phyloP scores from a whole-genome alignment of 1,284 basidiomycete species.

The Meira nashicola region DNA sequence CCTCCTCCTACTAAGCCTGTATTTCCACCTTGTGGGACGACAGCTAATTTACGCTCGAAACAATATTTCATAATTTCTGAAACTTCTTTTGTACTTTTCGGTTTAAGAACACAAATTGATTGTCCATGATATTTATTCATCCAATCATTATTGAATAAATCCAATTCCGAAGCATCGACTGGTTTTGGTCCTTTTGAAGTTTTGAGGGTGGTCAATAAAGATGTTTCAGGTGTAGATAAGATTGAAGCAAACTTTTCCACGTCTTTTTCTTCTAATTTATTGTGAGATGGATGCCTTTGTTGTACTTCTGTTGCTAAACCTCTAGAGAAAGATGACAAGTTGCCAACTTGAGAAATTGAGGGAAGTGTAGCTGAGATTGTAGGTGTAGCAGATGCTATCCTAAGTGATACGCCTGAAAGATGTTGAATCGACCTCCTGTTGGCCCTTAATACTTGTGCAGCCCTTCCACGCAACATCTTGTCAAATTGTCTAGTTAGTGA shows the following conservation, averaged over 20 bases:
- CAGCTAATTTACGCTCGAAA: conserved; percentile 54
- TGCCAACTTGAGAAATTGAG: too few species aligned
- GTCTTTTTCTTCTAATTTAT: conserved; percentile 54
- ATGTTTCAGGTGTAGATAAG: conserved; percentile 54
- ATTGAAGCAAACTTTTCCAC: conserved; percentile 56
- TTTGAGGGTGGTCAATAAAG: conserved; percentile 57
- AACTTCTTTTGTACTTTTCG: conserved; percentile 81
- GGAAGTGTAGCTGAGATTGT: too few species aligned
- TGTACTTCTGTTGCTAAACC: neutral
- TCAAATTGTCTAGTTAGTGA: too few species aligned
- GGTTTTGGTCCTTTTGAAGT: conserved; percentile 20
- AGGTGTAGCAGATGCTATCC: too few species aligned
- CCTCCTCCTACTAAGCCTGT: conserved; percentile 96
- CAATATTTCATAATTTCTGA: conserved; percentile 62
- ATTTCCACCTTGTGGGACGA: conserved; percentile 97
- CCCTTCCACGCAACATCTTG: too few species aligned
- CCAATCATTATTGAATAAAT: conserved; percentile 86
- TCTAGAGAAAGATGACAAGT: neutral
- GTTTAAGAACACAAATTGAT: conserved; percentile 79
- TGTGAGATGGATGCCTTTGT: neutral
- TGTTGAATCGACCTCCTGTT: too few species aligned
- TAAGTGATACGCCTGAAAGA: too few species aligned
- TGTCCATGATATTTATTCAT: conserved; percentile 90
- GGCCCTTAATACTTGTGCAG: too few species aligned
- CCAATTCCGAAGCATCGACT: conserved; percentile 63